Conservation (phyloP, 78 protist genomes). For the Protostelium mycophagum region DNA sequence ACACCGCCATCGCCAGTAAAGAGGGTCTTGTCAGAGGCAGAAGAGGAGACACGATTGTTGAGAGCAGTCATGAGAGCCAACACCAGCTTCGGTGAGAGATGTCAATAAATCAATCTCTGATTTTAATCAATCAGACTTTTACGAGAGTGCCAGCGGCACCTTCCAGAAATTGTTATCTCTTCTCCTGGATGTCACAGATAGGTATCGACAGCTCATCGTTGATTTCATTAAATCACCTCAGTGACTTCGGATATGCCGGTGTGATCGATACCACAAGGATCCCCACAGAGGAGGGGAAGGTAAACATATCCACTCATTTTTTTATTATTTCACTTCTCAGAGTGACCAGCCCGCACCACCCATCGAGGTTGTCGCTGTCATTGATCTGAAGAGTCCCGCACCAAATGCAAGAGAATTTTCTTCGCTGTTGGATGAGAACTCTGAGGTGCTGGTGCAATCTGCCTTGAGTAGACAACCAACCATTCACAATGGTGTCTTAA, state of each 20-base stretch:
- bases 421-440: neutral
- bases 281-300: neutral
- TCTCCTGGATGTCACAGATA: neutral
- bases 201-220: neutral
- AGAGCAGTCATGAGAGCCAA: neutral
- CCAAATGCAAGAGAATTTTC: neutral
- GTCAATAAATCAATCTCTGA: neutral
- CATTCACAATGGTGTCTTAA: neutral
- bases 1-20: no score
- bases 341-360: no score
- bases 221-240: neutral
- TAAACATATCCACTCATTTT: neutral
- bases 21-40: no score
- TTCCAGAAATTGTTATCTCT: neutral
- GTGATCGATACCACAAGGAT: neutral
- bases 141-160: neutral
- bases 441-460: neutral
- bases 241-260: neutral
- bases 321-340: neutral
- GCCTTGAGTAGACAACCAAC: neutral
- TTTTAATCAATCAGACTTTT: neutral
- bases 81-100: neutral
- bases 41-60: neutral
- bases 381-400: neutral
- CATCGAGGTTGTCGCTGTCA: neutral